Evolutionary conservation across 2,329 filamentous ascomycete species (phyloP).

Genomic region (Calonectria pseudoreteaudii): DNA sequence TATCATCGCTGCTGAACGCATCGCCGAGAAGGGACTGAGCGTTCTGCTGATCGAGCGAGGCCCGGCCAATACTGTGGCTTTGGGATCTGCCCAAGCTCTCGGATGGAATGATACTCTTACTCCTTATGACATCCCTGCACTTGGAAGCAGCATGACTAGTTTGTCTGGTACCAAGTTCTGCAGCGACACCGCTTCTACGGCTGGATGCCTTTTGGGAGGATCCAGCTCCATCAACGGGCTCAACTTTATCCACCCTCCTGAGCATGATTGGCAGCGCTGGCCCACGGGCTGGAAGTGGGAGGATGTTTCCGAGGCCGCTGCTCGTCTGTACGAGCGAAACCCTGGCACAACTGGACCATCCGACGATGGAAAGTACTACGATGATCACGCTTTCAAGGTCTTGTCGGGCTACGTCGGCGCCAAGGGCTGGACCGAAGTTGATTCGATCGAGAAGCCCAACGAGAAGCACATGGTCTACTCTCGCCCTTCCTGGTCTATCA

Average conservation of each 20-base stretch:
- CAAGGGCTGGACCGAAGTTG: constrained; percentile 72
- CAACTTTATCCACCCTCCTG: constrained; percentile 43
- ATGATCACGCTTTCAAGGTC: constrained; percentile 72
- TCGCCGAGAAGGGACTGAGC: constrained; percentile 37
- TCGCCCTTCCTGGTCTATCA: constrained; percentile 76
- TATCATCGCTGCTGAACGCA: constrained; percentile 41
- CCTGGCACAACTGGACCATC: constrained; percentile 76
- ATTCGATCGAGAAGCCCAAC: constrained; percentile 71
- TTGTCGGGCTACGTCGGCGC: constrained; percentile 68
- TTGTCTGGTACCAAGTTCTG: constrained; percentile 41
- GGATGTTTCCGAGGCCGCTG: constrained; percentile 37
- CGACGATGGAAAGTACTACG: constrained; percentile 73
- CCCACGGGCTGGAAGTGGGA: constrained; percentile 37
- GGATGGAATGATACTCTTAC: constrained; percentile 41
- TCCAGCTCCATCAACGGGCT: constrained; percentile 44
- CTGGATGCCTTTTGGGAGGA: constrained; percentile 40
- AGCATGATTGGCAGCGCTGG: constrained; percentile 42
- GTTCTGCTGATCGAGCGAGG: constrained; percentile 44
- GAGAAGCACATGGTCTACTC: constrained; percentile 75
- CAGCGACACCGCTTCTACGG: constrained; percentile 41
- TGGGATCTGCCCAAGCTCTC: constrained; percentile 33
- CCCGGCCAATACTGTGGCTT: constrained; percentile 40
- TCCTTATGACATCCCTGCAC: constrained; percentile 39
- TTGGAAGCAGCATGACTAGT: constrained; percentile 40
- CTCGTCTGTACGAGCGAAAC: constrained; percentile 42